Evolutionary conservation across 371 early-diverging fungal genomes (phyloP).

Genomic region (Actinomucor elegans): DNA sequence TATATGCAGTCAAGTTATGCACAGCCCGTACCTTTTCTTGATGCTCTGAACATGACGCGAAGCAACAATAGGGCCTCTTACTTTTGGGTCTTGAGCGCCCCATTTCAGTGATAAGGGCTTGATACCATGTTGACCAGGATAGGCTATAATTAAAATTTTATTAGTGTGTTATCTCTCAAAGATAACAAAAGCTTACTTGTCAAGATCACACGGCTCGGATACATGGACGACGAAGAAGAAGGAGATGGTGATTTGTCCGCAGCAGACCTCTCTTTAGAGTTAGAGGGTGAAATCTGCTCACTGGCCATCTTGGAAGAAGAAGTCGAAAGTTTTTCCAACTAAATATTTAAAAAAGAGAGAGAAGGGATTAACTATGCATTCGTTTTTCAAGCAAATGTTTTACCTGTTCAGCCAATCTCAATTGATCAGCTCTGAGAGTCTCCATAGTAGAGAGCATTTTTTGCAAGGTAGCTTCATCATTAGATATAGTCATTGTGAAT

Average conservation of each 20-base stretch:
- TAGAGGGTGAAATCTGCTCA: neutral
- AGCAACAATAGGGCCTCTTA: conserved; percentile 87
- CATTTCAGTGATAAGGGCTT: conserved; percentile 82
- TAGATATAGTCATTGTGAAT: conserved; percentile 24
- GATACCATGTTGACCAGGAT: conserved; percentile 85
- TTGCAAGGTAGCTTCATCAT: conserved; percentile 26
- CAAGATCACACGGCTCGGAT: conserved; percentile 48
- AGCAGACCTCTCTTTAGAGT: neutral
- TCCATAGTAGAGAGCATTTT: conserved; percentile 32
- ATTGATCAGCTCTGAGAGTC: conserved; percentile 26
- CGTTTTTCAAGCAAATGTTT: no score
- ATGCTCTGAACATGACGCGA: conserved; percentile 81
- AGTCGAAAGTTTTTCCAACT: conserved; percentile 10
- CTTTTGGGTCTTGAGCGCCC: conserved; percentile 75
- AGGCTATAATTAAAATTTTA: conserved; percentile 50
- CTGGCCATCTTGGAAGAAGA: conserved; percentile 6
- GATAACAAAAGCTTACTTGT: conserved; percentile 36
- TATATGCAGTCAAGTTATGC: no score
- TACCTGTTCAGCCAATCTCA: conserved; percentile 31
- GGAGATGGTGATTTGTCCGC: neutral
- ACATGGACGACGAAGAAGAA: conserved; percentile 14
- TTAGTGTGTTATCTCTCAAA: neutral
- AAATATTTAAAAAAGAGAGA: no score
- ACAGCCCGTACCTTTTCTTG: conserved; percentile 65
- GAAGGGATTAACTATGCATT: no score